Evolutionary conservation across 257 asterid genomes (phyloP).

Genomic region (Capsicum chinense): DNA sequence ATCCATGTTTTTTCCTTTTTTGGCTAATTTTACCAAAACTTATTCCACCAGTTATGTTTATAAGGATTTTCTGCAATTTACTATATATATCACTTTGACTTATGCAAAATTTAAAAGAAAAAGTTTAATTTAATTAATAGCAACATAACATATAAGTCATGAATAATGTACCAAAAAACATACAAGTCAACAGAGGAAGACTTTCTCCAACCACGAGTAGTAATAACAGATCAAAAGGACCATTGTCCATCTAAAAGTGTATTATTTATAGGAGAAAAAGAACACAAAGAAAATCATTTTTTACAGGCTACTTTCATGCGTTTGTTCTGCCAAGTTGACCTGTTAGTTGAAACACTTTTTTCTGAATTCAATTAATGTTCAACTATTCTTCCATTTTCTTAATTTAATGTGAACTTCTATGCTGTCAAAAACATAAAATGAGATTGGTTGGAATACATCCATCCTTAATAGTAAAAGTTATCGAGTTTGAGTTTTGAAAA

Average conservation of each 20-base stretch:
- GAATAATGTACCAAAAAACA: not conserved
- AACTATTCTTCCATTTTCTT: too few relatives aligned
- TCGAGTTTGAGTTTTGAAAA: too few relatives aligned
- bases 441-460: too few relatives aligned
- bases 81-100: not conserved
- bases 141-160: not conserved
- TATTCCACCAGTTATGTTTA: not conserved
- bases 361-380: not conserved
- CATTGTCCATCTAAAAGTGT: not conserved
- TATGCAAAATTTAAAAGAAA: too few relatives aligned
- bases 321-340: not conserved
- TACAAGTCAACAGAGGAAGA: not conserved
- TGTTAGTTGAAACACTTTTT: too few relatives aligned
- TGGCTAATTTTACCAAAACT: not conserved
- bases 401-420: too few relatives aligned
- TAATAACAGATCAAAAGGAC: not conserved
- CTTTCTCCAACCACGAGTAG: not conserved
- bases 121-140: not conserved
- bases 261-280: not conserved
- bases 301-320: not conserved
- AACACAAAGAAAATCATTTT: too few relatives aligned
- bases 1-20: not conserved
- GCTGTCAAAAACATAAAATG: too few relatives aligned
- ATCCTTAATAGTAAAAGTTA: too few relatives aligned
- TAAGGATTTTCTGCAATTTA: too few relatives aligned